phyloP scores from a whole-genome alignment of 2,329 filamentous ascomycete genomes.

The Fusarium newnesense region DNA sequence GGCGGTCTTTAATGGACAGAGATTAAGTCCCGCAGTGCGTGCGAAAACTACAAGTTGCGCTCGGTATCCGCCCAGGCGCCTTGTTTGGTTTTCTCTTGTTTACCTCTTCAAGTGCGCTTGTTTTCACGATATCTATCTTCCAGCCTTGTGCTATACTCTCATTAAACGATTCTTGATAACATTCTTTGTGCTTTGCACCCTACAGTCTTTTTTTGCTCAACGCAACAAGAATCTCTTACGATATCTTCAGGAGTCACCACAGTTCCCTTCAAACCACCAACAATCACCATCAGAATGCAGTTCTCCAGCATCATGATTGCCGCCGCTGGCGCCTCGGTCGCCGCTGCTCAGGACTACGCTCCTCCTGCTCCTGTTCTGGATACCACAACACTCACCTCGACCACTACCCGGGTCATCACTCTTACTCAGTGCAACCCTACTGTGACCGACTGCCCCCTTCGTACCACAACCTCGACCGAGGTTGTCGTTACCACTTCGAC shows the following conservation, averaged over 20 bases:
- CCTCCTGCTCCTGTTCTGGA: constrained; percentile 10
- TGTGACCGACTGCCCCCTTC: constrained; percentile 25
- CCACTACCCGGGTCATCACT: constrained; percentile 56
- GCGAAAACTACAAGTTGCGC: constrained; percentile 46
- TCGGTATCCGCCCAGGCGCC: constrained; percentile 26
- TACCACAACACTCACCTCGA: constrained; percentile 57
- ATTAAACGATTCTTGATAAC: constrained; percentile 26
- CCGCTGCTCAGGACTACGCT: constrained; percentile 44
- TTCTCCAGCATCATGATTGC: constrained; percentile 56
- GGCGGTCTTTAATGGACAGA: constrained; percentile 20
- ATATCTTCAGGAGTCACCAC: constrained; percentile 12
- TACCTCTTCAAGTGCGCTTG: constrained; percentile 25
- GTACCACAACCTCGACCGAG: constrained; percentile 41
- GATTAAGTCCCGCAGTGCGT: constrained; percentile 32
- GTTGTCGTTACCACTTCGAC: constrained; percentile 42
- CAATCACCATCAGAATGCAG: constrained; percentile 54
- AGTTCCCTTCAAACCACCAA: constrained; percentile 19
- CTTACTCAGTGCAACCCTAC: constrained; percentile 59
- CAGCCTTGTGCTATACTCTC: constrained; percentile 36
- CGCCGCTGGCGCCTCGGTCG: constrained; percentile 54
- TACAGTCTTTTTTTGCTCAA: constrained; percentile 28
- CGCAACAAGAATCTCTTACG: constrained; percentile 18
- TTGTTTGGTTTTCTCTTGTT: constrained; percentile 13
- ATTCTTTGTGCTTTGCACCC: constrained; percentile 35
- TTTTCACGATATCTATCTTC: constrained; percentile 34